These are phyloP conservation scores for Tulasnella sp. DNA, from an alignment of 768 basidiomycete species.

Conservation along the genomic window DNA sequence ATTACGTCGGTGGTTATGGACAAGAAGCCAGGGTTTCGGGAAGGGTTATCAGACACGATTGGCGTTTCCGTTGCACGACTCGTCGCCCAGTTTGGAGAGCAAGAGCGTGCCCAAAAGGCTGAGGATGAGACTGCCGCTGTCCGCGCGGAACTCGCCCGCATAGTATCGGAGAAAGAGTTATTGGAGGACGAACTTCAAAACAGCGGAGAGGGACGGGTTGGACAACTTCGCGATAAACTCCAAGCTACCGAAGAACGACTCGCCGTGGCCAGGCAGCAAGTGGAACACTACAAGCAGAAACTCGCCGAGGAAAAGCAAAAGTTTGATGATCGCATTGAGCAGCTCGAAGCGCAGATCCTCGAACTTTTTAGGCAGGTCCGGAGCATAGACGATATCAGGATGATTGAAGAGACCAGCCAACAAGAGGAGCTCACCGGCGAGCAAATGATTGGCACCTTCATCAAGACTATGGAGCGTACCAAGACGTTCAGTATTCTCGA, in stretches of 20 bases:
- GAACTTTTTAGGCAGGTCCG: constrained; percentile 91
- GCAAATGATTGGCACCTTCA: constrained; percentile 68
- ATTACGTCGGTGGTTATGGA: constrained; percentile 89
- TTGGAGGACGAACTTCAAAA: constrained; percentile 75
- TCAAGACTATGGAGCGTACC: constrained; percentile 71
- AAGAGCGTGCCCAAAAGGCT: constrained; percentile 70
- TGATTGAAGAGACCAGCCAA: neutral
- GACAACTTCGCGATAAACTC: constrained; percentile 65
- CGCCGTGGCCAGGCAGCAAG: constrained; percentile 67
- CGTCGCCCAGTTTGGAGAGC: constrained; percentile 83
- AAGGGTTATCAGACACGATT: constrained; percentile 73
- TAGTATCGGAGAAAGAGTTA: constrained; percentile 73
- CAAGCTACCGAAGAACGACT: constrained; percentile 69
- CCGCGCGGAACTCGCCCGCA: constrained; percentile 51
- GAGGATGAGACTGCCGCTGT: constrained; percentile 69
- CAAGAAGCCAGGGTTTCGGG: constrained; percentile 57
- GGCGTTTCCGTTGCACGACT: constrained; percentile 85
- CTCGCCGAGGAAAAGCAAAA: constrained; percentile 65
- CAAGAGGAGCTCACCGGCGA: constrained; percentile 48
- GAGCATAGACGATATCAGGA: constrained; percentile 42
- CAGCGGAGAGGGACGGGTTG: constrained; percentile 77
- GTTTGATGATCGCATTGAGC: constrained; percentile 79
- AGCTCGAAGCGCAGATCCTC: constrained; percentile 86
- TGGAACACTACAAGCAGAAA: constrained; percentile 64
- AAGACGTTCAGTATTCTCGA: constrained; percentile 83